Base-by-base conservation (phyloP, 805 yeast genomes). In the Saccharomycopsis sp. region DNA sequence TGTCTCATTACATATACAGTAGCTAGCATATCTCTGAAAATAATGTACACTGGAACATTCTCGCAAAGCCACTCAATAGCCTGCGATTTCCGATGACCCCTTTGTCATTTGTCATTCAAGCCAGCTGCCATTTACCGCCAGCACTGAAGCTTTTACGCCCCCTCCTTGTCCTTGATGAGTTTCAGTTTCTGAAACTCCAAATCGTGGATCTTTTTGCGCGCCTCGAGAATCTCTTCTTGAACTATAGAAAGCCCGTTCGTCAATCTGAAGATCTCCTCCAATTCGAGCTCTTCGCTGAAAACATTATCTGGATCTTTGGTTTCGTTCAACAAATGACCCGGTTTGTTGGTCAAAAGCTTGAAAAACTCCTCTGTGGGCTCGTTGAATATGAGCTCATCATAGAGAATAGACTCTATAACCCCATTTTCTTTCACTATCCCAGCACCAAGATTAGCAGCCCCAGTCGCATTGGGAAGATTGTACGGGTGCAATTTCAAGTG, bases 321-420 rank as follows among this genome's bases (percentile, higher is more conserved):
- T 61, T 63, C 69, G 2, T 82, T 77, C 67, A 81, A 62, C 64
- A 78, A 62, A 66, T 86, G 77, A 52, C 84, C 75, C 2, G 96
- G 92, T 59, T 79, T 78, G 44, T 76, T 70, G 3, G 96, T 88
- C 66, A 92, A 76, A 2, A 84, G 73, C 63, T 86, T 89, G 72
- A 94, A 92, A 71, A 91, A 81, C 20, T 79, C 79, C 64, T 94
- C 98, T 4, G 97, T 91, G 2, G 99, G 99, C 70, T 94, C 99
- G 68, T 87, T 89, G 68, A 94, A 94, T 1, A 94, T 96, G 18
- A 94, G 73, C 68, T 94, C 99, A 67, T 94, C 99, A 66, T 87
- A 94, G 47, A 85, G 72, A 1, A 82, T 71, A 52, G 87, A 79
- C 61, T 83, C 79, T 1, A 87, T 87, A 0, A 76, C 73, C 2